Base-by-base conservation (phyloP, 345 rosid species). In the Eucalyptus victrix region DNA sequence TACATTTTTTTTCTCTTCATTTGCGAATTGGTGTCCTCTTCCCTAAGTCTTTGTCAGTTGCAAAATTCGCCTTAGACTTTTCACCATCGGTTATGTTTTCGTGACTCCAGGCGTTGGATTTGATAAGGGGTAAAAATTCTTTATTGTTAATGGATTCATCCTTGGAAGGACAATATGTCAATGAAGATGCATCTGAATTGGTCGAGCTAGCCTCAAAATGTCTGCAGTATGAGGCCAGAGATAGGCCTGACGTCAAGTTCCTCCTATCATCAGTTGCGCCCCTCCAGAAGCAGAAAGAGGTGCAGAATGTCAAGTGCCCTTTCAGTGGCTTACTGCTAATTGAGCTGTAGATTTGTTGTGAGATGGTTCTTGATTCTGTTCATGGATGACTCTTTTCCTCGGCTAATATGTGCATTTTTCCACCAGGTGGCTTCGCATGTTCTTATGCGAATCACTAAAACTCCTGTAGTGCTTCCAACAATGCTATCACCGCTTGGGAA, bases 181-280 rank as follows among this genome's bases (percentile, higher is more conserved):
- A 93, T 91, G 97, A 95, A 87, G 96, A 95, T 88, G 96, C 96
- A 45, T 89, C 90, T 6, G 93, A 87, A 60, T 91, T 96, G 92
- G 96, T 96, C 67, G 96, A 95, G 54, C 91, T 96, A 45, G 94
- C 97, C 88, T 96, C 97, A 49, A 94, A 93, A 90, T 96, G 97
- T 89, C 95, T 96, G 87, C 97, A 95, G 89, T 95, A 94, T 76
- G 97, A 96, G 92, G 93, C 96, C 69, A 94, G 93, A 91, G 97
- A 96, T 90, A 94, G 97, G 89, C 97, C 96, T 62, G 96, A 91
- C 88, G 56, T 92, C 47, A 93, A 93, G 90, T 96, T 92, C 91
- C 91, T 96, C 91, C 92, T 93, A 86, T 90, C 95, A 24, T 94
- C 95, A 8, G 94, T 95, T 86, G 93, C 88, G 88, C 94, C 96